Evolutionary conservation across 140 eudicot species (phyloP), one percentile per base, ranked within the genome.

Genomic region (Oenanthe javanica): DNA sequence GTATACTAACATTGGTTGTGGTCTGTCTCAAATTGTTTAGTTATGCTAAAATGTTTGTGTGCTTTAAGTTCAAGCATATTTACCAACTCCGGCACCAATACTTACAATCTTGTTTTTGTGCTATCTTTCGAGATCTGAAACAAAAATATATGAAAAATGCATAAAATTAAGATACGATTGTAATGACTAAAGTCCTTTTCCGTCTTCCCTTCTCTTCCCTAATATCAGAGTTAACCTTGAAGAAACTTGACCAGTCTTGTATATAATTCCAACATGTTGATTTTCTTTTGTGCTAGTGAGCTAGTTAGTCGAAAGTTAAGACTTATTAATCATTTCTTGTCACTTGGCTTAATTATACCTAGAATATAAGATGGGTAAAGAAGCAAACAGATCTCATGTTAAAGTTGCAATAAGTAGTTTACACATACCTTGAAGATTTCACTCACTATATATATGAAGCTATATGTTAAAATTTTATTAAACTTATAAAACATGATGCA

Each of bases 401-500:
- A 46, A 15, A 2, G 54, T 51, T 72, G 9, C 25, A 23, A 59
- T 25, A 63, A 16, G 6, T 42, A 36, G 51, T 57, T 77, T 77
- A 4, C 21, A 52, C 38, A n/a, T 43, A 25, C 9, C 10, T 14
- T 66, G 38, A 2, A 4, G 40, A 23, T n/a, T 13, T 59, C 25
- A 63, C 14, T n/a, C 1, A 63, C 64, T n/a, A 47, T 46, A 23
- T 45, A 21, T 14, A 4, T 59, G 6, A 16, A 72, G 21, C 47
- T 54, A 23, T 23, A 5, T 77, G 9, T 80, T 13, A 16, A 12
- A 19, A 25, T 52, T 76, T 72, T 63, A 75, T 79, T 75, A 76
- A 3, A 15, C 40, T 64, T 27, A 38, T 21, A 4, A 43, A 55
- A 79, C 59, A 51, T 48, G 72, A 25, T 90, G 88, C 93, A 95